Evolutionary conservation across 2,329 filamentous ascomycete species (phyloP), one percentile per base, ranked within the genome.

Genomic region (Alternaria viburni): DNA sequence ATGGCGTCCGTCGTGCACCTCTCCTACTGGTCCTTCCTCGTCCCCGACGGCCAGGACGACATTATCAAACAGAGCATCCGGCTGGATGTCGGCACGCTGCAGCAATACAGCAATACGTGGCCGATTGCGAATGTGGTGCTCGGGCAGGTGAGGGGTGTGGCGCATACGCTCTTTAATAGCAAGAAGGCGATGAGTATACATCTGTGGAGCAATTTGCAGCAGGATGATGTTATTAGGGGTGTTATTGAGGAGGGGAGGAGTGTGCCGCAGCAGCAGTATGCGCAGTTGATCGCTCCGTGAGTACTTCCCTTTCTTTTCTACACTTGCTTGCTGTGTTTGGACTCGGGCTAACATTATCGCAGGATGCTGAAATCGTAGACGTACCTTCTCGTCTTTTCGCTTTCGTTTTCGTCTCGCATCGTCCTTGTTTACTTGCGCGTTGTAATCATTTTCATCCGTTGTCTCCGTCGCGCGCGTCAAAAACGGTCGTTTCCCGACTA

Each of bases 21-120:
- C 89, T 92, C 90, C 59, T 92, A 91, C 66, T 97, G 93, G 88
- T 88, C 87, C 6, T 83, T 84, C 71, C 83, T 76, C 61, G 81
- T 77, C 13, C 80, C 69, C 13, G 78, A 78, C 70, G 83, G 85
- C 64, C 86, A 88, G 69, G 89, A 89, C 73, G 89, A 89, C 65
- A 88, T 88, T 71, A 84, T 91, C 68, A 90, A 90, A 66, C 91
- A 93, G 80, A 89, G 88, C 70, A 91, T 97, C 57, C 88, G 90
- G 1, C 86, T 97, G 13, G 93, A 93, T 66, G 93, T 91, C 61
- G 92, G 91, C 15, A 90, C 91, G 0, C 85, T 96, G 44, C 90
- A 90, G 71, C 74, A 88, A 43, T 83, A 95, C 8, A 88, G 88
- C 44, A 82, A 83, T 15, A 89, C 92, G 4, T 96, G 92, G 92